A percentile compares a stretch with the other conserved stretches of the same genome.
phyloP scores from a whole-genome alignment of 2,329 filamentous ascomycete species.

The Tolypocladium cylindrosporum region DNA sequence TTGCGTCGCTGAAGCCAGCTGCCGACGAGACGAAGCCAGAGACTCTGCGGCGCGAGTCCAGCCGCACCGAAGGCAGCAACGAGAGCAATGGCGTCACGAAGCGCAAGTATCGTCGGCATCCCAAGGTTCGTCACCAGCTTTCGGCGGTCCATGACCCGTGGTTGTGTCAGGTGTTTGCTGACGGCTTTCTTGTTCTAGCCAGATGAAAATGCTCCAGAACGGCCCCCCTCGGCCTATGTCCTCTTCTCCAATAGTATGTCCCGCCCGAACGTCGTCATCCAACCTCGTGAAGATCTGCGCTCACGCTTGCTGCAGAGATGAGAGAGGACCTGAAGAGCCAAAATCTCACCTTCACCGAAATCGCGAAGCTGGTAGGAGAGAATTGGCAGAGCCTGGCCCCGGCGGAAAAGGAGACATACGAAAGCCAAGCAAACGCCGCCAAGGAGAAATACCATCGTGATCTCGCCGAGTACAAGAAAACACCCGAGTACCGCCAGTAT shows the following conservation, averaged over 20 bases:
- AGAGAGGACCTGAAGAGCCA: conserved; percentile 68
- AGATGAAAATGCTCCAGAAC: conserved; percentile 70
- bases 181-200: conserved; percentile 33
- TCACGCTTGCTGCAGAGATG: conserved; percentile 43
- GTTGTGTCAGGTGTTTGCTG: neutral
- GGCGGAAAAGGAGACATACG: conserved; percentile 60
- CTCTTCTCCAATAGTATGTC: conserved; percentile 73
- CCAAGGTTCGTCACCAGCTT: conserved; percentile 43
- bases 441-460: conserved; percentile 72
- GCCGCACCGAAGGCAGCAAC: conserved; percentile 35
- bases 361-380: conserved; percentile 73
- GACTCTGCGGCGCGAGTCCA: conserved; percentile 36
- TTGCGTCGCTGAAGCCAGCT: conserved; percentile 39
- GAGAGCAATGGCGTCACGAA: conserved; percentile 42
- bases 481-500: conserved; percentile 57
- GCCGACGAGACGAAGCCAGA: conserved; percentile 47
- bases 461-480: conserved; percentile 69
- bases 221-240: conserved; percentile 74
- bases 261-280: neutral
- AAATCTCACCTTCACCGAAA: conserved; percentile 71
- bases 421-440: conserved; percentile 59
- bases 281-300: neutral
- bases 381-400: conserved; percentile 66
- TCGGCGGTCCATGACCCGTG: too few relatives aligned
- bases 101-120: conserved; percentile 68